Evolutionary conservation across 1,139 yeast genomes (phyloP).

Genomic region (Kodamaea sp.): DNA sequence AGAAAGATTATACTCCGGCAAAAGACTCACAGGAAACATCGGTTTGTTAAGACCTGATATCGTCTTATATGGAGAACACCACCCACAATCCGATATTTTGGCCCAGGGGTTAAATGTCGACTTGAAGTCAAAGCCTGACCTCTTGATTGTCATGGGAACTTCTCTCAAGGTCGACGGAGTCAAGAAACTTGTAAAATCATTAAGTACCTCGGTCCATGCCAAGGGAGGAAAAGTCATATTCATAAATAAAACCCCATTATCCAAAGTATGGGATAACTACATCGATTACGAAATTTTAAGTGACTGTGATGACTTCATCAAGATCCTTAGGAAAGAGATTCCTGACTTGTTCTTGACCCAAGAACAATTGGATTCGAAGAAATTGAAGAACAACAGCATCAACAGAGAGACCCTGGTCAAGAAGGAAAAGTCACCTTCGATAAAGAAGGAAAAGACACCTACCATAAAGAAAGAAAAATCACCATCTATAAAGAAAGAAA

Average conservation of each 20-base stretch:
- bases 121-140: constrained; percentile 57
- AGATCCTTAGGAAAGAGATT: constrained; percentile 46
- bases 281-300: constrained; percentile 73
- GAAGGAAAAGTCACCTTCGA: constrained; percentile 4
- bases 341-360: constrained; percentile 63
- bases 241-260: constrained; percentile 56
- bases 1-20: constrained; percentile 59
- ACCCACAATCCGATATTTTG: constrained; percentile 67
- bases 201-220: constrained; percentile 61
- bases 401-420: constrained; percentile 8
- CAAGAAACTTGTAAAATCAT: constrained; percentile 58
- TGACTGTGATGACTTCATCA: constrained; percentile 84
- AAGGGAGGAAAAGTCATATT: constrained; percentile 63
- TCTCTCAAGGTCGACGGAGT: constrained; percentile 76
- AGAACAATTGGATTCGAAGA: constrained; percentile 49
- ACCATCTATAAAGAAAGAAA: constrained; percentile 10
- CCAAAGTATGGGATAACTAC: constrained; percentile 54
- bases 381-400: constrained; percentile 27
- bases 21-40: constrained; percentile 55
- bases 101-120: constrained; percentile 62
- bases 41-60: constrained; percentile 75
- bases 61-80: constrained; percentile 78
- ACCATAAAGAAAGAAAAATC: constrained; percentile 7
- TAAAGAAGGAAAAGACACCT: constrained; percentile 6
- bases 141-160: constrained; percentile 73